phyloP scores from a whole-genome alignment of 441 rosid genomes.

The Populus hybrid region DNA sequence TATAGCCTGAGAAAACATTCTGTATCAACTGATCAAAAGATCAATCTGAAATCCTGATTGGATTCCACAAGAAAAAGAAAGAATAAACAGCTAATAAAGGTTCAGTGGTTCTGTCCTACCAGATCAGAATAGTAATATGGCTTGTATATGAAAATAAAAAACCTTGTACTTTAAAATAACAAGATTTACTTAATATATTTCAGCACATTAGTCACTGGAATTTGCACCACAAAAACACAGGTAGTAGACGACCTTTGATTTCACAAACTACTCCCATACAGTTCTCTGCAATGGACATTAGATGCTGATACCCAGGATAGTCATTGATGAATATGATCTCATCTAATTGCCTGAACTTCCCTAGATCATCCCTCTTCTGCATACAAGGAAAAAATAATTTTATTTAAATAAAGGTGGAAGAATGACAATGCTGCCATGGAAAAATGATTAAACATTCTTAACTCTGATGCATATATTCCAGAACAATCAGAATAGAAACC shows the following conservation, averaged over 20 bases:
- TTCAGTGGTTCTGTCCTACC: background rate
- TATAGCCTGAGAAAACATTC: background rate
- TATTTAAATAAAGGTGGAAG: background rate
- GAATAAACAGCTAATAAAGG: background rate
- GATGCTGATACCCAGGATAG: slow-evolving; percentile 62
- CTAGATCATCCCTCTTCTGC: slow-evolving; percentile 80
- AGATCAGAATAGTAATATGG: background rate
- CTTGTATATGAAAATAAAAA: background rate
- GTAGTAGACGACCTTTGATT: slow-evolving; percentile 54
- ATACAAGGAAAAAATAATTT: slow-evolving; percentile 11
- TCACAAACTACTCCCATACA: slow-evolving; percentile 82
- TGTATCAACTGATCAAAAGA: background rate
- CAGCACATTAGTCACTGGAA: background rate
- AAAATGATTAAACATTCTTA: background rate
- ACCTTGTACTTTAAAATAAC: background rate
- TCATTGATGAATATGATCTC: slow-evolving; percentile 69
- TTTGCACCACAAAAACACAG: slow-evolving; percentile 13
- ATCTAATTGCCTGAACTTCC: slow-evolving; percentile 84
- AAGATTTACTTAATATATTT: background rate
- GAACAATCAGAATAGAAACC: background rate
- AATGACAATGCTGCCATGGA: background rate
- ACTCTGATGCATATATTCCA: background rate
- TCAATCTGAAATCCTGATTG: background rate
- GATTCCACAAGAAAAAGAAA: background rate
- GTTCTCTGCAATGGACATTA: slow-evolving; percentile 59